Base-by-base conservation (phyloP, 768 basidiomycete species). In the Megacollybia marginata region DNA sequence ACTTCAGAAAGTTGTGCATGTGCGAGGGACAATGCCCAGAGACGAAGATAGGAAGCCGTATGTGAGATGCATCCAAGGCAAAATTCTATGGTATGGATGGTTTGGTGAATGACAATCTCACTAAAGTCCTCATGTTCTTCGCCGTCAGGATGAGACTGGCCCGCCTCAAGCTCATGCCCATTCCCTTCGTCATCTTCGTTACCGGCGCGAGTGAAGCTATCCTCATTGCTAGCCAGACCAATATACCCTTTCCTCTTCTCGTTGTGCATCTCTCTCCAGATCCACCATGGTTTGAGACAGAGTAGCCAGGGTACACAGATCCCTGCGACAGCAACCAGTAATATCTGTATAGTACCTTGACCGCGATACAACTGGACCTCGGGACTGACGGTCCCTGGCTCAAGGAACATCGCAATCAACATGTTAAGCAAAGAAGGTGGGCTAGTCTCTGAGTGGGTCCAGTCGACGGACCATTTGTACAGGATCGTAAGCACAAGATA, bases 61-160 rank as follows among this genome's bases (percentile, higher is more conserved):
- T 97, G 95, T 55, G 95, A 98, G 60, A 97, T 97, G 66, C 95
- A 97, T 7, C 95, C 96, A 33, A 99, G 82, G 64, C 96, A 99
- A 69, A 98, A 99, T 70, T 99, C 96, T 67, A 99, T 97, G 20
- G 93, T 95, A 68, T 98, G 96, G 61, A 99, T 99, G 54, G 96
- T 75, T 66, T 99, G 96, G 68, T 99, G 95, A 52, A 98, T 89
- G 19, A 96, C 80, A 51, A 96, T 81, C 66, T 99, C 96, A 61
- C 92, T 74, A 66, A 97, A 91, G 61, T 96, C 92, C 64, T 94
- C 91, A 44, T 88, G 75, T 69, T 92, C 82, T 79, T 85, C 62
- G 73, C 87, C 64, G 61, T 90, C 92, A 61, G 84, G 83, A 36
- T 74, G 73, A 36, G 79, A 79, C 57, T 70, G 75, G 57, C 83